Evolutionary conservation across 139 green algal species (phyloP).

Genomic region (Coelastrella sp.): DNA sequence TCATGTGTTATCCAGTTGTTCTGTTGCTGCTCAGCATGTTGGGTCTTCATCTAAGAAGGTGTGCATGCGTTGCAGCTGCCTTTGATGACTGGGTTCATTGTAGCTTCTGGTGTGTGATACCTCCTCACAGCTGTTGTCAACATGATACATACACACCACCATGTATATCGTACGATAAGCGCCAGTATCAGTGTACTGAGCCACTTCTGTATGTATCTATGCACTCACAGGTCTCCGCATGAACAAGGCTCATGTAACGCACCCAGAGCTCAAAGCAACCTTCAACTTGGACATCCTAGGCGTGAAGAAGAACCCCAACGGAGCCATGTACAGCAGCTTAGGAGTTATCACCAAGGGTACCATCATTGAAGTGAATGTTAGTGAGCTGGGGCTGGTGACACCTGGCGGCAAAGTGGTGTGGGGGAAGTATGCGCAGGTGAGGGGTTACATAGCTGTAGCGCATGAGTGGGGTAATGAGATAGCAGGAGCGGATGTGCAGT

Average conservation of each 20-base stretch:
- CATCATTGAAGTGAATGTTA: constrained; percentile 98
- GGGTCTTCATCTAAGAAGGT: no score
- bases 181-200: neutral
- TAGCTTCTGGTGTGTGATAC: no score
- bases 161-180: neutral
- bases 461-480: neutral
- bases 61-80: no score
- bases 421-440: constrained; percentile 98
- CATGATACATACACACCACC: neutral
- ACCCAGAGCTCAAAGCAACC: constrained; percentile 99
- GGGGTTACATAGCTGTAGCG: constrained; percentile 66
- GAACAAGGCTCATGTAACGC: constrained; percentile 99
- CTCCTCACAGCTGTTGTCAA: no score
- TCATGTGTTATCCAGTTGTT: no score
- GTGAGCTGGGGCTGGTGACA: constrained; percentile 98
- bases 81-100: no score
- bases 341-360: constrained; percentile 98
- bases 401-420: constrained; percentile 99
- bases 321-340: constrained; percentile 94
- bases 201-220: neutral
- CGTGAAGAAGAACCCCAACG: constrained; percentile 99
- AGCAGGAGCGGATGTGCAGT: no score
- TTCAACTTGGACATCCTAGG: constrained; percentile 98
- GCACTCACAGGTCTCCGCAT: constrained; percentile 89
- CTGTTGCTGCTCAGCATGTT: no score